Evolutionary conservation across 1,284 basidiomycete species (phyloP), one percentile per base, ranked within the genome.

Genomic region (Phlebopus sp.): DNA sequence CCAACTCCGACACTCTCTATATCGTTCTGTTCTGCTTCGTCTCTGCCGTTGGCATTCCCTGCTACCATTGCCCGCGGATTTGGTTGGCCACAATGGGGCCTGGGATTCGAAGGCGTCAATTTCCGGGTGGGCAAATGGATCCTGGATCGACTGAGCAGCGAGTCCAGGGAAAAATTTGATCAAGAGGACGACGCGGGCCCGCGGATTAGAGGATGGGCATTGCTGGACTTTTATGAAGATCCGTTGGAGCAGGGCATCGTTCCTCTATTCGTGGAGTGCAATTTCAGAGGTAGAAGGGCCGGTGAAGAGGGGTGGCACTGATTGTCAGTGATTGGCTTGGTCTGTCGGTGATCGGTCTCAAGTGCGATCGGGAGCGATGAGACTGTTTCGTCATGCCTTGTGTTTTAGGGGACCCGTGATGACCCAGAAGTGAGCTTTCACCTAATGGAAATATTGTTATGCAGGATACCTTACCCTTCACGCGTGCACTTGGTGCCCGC

Each of bases 81-180:
- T 55, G 90, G 91, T 19, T 91, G 81, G 79, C 88, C 90, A 0
- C 69, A 72, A 18, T 73, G 76, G 67, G 82, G 83, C 5, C 59
- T 93, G 8, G 92, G 92, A 3, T 70, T 92, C 18, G 82, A 90
- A 59, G 92, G 92, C 3, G 82, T 92, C 37, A 95, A 96, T 60
- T 73, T 73, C n/a, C 74, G 84, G 18, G 66, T 92, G 1, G 81
- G 77, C 1, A 69, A 68, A 48, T 92, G 88, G 85, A 57, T 93
- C n/a, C 60, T 92, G 37, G 72, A 76, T 41, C 59, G 69, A 48
- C 62, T 86, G 19, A 63, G 69, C 37, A 55, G 57, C 17, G 44
- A 54, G 37, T 25, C 42, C 17, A 10, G 4, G 5, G 36, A 41
- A 27, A 29, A 29, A 8, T 29, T 3, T 35, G 30, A 23, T 10